Percentiles rank a stretch among this genome's conserved stretches.
phyloP scores from a whole-genome alignment of 371 early-diverging fungal species.

The Zopfochytrium polystomum region DNA sequence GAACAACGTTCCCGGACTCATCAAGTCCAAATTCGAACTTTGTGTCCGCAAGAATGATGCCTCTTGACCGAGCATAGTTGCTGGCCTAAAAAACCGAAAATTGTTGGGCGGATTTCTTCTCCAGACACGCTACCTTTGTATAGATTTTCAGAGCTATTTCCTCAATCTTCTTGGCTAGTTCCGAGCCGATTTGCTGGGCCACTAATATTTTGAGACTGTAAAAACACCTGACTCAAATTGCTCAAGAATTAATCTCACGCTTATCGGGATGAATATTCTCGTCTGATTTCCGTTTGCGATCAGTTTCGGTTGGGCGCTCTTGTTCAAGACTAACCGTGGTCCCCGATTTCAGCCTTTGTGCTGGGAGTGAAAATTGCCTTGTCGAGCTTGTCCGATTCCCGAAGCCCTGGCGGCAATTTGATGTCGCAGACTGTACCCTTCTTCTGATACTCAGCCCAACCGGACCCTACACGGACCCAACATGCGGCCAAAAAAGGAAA shows the following conservation, averaged over 20 bases:
- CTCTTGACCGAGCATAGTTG: conserved; percentile 75
- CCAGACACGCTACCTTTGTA: conserved; percentile 34
- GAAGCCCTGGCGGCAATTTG: conserved; percentile 71
- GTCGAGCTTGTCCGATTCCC: conserved; percentile 80
- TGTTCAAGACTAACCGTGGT: conserved; percentile 65
- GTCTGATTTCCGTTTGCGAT: too few species aligned
- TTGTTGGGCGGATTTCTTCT: too few species aligned
- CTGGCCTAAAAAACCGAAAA: conserved; percentile 60
- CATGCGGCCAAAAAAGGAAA: neutral
- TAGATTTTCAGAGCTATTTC: conserved; percentile 62
- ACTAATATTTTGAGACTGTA: conserved; percentile 40
- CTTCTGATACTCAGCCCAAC: conserved; percentile 90
- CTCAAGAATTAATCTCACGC: conserved; percentile 38
- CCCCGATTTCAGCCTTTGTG: conserved; percentile 97
- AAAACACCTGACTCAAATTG: neutral
- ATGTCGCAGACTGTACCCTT: conserved; percentile 93
- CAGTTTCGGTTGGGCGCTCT: neutral
- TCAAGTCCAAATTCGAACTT: conserved; percentile 98
- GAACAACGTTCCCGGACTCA: conserved; percentile 67
- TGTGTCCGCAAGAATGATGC: conserved; percentile 97
- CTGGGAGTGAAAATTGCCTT: conserved; percentile 91
- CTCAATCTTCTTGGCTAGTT: conserved; percentile 62
- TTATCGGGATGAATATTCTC: conserved; percentile 95
- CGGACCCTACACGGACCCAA: conserved; percentile 66
- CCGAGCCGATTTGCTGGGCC: conserved; percentile 79